phyloP scores from a whole-genome alignment of 2,329 filamentous ascomycete species.

The Diaporthe nobilis region DNA sequence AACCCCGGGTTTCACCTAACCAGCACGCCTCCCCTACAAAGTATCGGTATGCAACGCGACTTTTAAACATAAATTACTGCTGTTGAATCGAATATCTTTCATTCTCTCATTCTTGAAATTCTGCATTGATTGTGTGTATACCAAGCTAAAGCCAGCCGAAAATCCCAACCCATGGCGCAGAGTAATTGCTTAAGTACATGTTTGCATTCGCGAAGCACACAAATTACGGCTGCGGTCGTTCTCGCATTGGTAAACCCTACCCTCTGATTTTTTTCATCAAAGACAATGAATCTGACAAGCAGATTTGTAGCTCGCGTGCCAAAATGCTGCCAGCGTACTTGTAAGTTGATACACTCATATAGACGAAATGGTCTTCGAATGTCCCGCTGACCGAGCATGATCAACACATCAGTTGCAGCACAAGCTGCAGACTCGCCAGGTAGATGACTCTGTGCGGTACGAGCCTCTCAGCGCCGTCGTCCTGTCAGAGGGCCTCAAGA shows the following conservation, averaged over 20 bases:
- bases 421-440: neutral
- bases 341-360: neutral
- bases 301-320: neutral
- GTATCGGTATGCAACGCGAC: neutral
- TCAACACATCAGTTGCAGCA: slow-evolving; percentile 14
- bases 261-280: neutral
- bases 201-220: too few species aligned
- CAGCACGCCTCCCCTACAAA: neutral
- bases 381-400: neutral
- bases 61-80: neutral
- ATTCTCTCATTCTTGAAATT: neutral
- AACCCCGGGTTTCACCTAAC: neutral
- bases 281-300: neutral
- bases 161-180: neutral
- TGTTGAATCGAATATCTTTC: too few species aligned
- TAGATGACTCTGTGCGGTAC: neutral
- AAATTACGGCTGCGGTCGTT: slow-evolving; percentile 5
- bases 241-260: neutral
- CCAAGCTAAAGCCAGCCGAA: neutral
- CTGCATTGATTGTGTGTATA: neutral
- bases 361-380: neutral
- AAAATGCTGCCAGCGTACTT: slow-evolving; percentile 6
- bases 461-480: slow-evolving; percentile 2
- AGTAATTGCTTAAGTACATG: neutral
- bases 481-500: slow-evolving; percentile 6